Percentiles rank a stretch among this genome's conserved stretches.
phyloP scores from a whole-genome alignment of 169 alveolate genomes.

The Cyclospora cayetanensis region DNA sequence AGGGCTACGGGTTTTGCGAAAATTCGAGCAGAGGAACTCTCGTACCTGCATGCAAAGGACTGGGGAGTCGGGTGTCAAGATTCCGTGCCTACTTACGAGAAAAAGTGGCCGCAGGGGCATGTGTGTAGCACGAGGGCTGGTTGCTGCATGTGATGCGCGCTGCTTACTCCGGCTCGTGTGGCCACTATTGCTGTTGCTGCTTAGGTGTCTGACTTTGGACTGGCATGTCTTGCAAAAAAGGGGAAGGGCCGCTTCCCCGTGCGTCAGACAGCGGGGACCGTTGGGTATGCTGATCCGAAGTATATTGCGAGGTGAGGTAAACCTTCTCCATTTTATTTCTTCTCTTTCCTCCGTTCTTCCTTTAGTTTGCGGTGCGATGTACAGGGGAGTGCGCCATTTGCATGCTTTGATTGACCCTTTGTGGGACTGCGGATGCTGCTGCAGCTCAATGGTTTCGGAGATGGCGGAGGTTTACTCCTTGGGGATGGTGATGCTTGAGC shows the following conservation, averaged over 20 bases:
- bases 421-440: not conserved
- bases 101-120: too few species aligned
- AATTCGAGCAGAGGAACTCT: too few species aligned
- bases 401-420: not conserved
- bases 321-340: not conserved
- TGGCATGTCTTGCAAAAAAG: slow-evolving; percentile 45
- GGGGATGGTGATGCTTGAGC: slow-evolving; percentile 68
- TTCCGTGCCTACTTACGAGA: too few species aligned
- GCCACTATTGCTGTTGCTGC: not conserved
- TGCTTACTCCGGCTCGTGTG: too few species aligned
- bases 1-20: too few species aligned
- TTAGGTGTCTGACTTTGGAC: slow-evolving; percentile 84
- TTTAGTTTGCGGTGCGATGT: not conserved
- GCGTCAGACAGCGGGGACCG: slow-evolving; percentile 66
- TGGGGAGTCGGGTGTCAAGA: too few species aligned
- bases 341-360: not conserved
- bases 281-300: slow-evolving; percentile 67
- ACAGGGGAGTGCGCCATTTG: not conserved
- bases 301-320: slow-evolving; percentile 24
- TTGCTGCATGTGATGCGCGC: too few species aligned
- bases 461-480: slow-evolving; percentile 62
- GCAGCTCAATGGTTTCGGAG: slow-evolving; percentile 62
- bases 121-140: too few species aligned
- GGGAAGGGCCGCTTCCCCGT: slow-evolving; percentile 27
- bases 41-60: too few species aligned